Evolutionary conservation across 1,139 yeast species (phyloP).

Genomic region (Blastobotrys ciferrii): DNA sequence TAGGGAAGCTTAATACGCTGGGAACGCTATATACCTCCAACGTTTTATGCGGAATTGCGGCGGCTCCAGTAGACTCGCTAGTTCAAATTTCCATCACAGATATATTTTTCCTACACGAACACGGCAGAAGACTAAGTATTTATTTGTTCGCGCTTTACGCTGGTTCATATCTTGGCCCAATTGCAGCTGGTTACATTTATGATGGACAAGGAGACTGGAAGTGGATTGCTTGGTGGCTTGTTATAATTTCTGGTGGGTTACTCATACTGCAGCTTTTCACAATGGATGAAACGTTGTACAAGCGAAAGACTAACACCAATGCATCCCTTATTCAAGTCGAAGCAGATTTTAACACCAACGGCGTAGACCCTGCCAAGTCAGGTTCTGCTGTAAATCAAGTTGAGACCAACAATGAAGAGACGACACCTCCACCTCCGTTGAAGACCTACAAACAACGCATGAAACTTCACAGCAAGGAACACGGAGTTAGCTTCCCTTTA

Average conservation of each 20-base stretch:
- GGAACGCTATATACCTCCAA: conserved; percentile 56
- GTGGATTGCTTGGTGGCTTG: conserved; percentile 61
- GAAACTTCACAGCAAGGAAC: conserved; percentile 10
- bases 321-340: conserved; percentile 32
- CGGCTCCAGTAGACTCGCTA: conserved; percentile 59
- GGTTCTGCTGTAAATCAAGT: background rate
- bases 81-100: conserved; percentile 64
- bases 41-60: conserved; percentile 60
- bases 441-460: conserved; percentile 13
- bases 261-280: conserved; percentile 49
- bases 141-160: conserved; percentile 61
- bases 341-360: background rate
- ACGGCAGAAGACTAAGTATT: conserved; percentile 62
- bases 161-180: conserved; percentile 60
- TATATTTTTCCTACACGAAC: conserved; percentile 61
- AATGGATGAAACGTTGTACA: conserved; percentile 68
- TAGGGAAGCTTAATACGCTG: conserved; percentile 51
- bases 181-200: conserved; percentile 55
- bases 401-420: background rate
- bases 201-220: conserved; percentile 48
- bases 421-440: conserved; percentile 10
- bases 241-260: conserved; percentile 53
- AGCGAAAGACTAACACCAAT: conserved; percentile 52
- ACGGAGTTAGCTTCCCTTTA: conserved; percentile 9
- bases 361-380: background rate